These are phyloP conservation scores for Ganoderma lucidum DNA, from an alignment of 1,284 basidiomycete species.

Conservation along the genomic window DNA sequence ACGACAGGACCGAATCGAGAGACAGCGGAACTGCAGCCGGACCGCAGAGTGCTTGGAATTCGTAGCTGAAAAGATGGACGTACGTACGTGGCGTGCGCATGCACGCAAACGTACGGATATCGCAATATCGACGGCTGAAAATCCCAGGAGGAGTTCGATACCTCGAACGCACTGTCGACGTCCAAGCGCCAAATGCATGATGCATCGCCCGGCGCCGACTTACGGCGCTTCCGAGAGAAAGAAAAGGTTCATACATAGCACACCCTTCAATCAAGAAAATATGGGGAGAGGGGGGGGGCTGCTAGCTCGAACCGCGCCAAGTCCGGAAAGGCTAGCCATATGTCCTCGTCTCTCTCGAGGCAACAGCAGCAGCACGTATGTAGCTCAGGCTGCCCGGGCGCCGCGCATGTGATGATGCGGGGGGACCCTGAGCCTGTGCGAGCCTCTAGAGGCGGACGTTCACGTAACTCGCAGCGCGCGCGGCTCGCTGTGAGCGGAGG, in stretches of 20 bases:
- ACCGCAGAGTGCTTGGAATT: too few relatives aligned
- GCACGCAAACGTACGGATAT: not conserved
- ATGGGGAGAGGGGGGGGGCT: too few relatives aligned
- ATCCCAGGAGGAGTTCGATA: not conserved
- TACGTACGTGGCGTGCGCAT: not conserved
- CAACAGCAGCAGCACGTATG: too few relatives aligned
- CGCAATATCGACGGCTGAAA: not conserved
- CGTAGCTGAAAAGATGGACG: not conserved
- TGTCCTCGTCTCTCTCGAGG: too few relatives aligned
- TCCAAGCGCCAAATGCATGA: not conserved
- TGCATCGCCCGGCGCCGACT: not conserved
- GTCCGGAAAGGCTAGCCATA: too few relatives aligned
- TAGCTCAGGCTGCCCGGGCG: not conserved
- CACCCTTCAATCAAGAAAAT: too few relatives aligned
- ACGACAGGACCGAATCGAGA: not conserved
- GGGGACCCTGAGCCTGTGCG: not conserved
- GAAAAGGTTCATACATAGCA: not conserved
- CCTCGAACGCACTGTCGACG: not conserved
- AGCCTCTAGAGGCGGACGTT: not conserved
- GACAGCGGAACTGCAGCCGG: not conserved
- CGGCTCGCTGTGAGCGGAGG: not conserved
- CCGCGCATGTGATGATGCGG: constrained; percentile 7
- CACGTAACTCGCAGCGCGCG: not conserved
- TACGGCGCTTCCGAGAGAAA: not conserved
- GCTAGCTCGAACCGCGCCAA: too few relatives aligned